Base-by-base conservation (phyloP, 1,284 basidiomycete species). In the Austropuccinia psidii region DNA sequence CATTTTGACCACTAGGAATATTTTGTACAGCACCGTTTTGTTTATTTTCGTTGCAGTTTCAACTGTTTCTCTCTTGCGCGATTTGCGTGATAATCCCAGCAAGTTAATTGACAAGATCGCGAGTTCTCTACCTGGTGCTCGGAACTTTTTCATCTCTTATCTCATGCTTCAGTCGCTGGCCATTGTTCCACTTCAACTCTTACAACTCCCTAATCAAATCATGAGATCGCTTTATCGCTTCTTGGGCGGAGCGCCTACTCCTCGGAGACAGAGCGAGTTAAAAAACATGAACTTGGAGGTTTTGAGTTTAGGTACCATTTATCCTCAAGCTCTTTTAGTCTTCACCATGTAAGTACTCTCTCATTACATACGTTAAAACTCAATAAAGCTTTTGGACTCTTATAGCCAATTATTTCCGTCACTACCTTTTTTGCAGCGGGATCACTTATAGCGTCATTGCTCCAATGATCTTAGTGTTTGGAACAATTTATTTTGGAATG, bases 131-230 rank as follows among this genome's bases (percentile, higher is more conserved):
- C 80, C 80, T 11, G 77, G 76, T n/a, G 80, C 80, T 8, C 74
- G 80, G 19, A 77, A 79, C 76, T 80, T 81, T 66, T 80, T 79
- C 49, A 77, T 80, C 1, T 80, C 80, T 1, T 81, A 81, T 74
- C 77, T 80, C 45, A 77, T 80, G 31, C 75, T 81, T 29, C 80
- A 80, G 70, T 77, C 78, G 1, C 67, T 80, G 1, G 79, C 79
- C 2, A 74, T 79, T 47, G 76, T 80, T 49, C 80, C 80, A 9
- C 72, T 81, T 24, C 79, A 80, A 72, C 72, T 81, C 27, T 74
- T 81, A 1, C 78, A 79, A 47, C 69, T 81, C 52, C 79, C 80
- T 27, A 77, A 75, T 31, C 61, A 79, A 33, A 72, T 80, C 29
- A 45, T 21, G 45, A 37, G 61, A n/a, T 43, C 33, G 7, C 49